Evolutionary conservation across 1,284 basidiomycete genomes (phyloP).

Genomic region (Volvariella volvacea): DNA sequence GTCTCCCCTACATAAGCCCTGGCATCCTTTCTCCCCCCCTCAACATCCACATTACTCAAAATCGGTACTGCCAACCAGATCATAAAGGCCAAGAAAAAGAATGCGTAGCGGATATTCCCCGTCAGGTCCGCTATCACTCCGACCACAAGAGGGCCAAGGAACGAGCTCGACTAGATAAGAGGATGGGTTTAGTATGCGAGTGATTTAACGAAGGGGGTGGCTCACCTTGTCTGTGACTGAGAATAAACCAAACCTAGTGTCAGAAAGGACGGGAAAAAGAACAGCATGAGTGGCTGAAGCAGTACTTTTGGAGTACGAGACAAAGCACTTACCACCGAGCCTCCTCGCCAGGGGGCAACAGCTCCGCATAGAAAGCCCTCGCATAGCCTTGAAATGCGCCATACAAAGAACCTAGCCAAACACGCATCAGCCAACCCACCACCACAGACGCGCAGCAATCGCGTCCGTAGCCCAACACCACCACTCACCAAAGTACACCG

Average conservation of each 20-base stretch:
- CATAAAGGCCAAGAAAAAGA: slow-evolving; percentile 81
- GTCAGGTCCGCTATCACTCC: slow-evolving; percentile 81
- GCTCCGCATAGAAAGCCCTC: slow-evolving; percentile 70
- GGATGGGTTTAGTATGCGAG: no score
- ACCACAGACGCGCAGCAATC: neutral
- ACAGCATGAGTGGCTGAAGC: neutral
- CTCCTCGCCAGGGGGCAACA: slow-evolving; percentile 75
- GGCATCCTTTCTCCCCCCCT: slow-evolving; percentile 62
- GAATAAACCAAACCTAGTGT: slow-evolving; percentile 51
- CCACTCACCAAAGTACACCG: slow-evolving; percentile 80
- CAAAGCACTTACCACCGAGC: slow-evolving; percentile 54
- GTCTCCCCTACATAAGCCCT: slow-evolving; percentile 33
- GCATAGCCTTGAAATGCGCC: slow-evolving; percentile 80
- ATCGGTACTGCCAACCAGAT: slow-evolving; percentile 77
- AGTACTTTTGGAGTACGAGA: neutral
- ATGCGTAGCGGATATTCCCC: slow-evolving; percentile 85
- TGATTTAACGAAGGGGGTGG: slow-evolving; percentile 5
- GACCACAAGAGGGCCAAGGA: slow-evolving; percentile 82
- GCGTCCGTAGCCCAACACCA: no score
- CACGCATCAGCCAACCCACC: neutral
- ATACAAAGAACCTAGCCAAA: slow-evolving; percentile 51
- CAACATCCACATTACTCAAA: slow-evolving; percentile 62
- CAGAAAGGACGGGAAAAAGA: slow-evolving; percentile 26
- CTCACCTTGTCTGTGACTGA: slow-evolving; percentile 82
- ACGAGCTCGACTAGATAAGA: slow-evolving; percentile 65